Conservation (phyloP, 257 asterid genomes). For the Verbascum thapsus region DNA sequence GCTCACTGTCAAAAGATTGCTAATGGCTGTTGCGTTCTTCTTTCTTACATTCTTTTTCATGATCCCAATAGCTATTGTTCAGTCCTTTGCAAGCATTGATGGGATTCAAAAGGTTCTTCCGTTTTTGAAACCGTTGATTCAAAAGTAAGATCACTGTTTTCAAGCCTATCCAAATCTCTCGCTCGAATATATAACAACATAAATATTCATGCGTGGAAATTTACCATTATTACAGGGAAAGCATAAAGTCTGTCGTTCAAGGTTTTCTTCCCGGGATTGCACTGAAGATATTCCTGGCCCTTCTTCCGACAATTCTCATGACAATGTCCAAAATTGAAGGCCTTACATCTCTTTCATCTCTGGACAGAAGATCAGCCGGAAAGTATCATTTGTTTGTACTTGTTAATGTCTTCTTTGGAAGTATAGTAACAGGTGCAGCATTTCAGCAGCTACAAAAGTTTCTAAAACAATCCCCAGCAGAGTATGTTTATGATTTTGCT, state of each 20-base stretch:
- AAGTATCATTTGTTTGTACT: constrained; percentile 78
- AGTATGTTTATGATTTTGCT: constrained; percentile 42
- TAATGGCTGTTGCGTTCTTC: constrained; percentile 73
- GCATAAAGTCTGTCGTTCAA: constrained; percentile 68
- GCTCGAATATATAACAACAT: too few relatives aligned
- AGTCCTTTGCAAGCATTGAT: constrained; percentile 83
- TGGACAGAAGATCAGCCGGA: constrained; percentile 81
- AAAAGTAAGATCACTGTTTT: constrained; percentile 51
- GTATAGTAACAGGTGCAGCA: constrained; percentile 86
- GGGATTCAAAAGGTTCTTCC: constrained; percentile 81
- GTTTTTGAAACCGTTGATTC: constrained; percentile 70
- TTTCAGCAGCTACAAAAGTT: constrained; percentile 82
- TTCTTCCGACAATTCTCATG: constrained; percentile 84
- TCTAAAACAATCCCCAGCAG: constrained; percentile 75
- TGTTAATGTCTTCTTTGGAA: constrained; percentile 88
- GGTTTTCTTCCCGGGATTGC: constrained; percentile 98
- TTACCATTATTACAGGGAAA: constrained; percentile 62
- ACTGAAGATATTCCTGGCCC: constrained; percentile 71
- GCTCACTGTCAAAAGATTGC: constrained; percentile 66
- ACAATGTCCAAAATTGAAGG: constrained; percentile 84
- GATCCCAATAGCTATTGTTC: constrained; percentile 92
- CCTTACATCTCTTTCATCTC: constrained; percentile 64
- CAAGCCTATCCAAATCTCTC: background rate
- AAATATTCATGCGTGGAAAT: too few relatives aligned
- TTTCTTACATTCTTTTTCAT: constrained; percentile 88